Evolutionary conservation across 495 filamentous ascomycete genomes (phyloP).

Genomic region (Xylaria venustula): DNA sequence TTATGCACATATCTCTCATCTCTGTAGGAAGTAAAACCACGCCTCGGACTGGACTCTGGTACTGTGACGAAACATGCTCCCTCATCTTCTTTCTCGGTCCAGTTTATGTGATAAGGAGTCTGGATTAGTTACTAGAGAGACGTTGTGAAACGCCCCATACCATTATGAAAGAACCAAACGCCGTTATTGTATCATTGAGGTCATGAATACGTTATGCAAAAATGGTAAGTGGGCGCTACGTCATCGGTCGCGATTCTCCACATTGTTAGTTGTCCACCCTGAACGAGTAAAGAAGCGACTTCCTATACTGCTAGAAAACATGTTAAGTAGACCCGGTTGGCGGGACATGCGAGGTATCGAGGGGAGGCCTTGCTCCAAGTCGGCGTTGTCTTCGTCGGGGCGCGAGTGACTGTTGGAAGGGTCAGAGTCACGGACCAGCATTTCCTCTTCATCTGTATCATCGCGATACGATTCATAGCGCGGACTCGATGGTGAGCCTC

Average conservation of each 20-base stretch:
- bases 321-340: conserved; percentile 23
- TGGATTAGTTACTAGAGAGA: not conserved
- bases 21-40: not conserved
- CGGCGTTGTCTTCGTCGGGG: conserved; percentile 16
- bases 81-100: not conserved
- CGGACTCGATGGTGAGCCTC: conserved; percentile 43
- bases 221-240: not conserved
- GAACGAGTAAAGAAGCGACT: conserved; percentile 14
- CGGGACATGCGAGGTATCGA: conserved; percentile 13
- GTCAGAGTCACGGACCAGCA: conserved; percentile 15
- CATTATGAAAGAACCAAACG: conserved; percentile 6
- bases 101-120: not conserved
- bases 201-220: conserved; percentile 15
- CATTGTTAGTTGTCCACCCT: conserved; percentile 1
- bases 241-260: conserved; percentile 13
- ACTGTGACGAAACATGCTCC: not conserved
- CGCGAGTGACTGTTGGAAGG: conserved; percentile 22
- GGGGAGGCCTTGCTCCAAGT: conserved; percentile 30
- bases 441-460: conserved; percentile 45
- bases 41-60: not conserved
- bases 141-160: not conserved
- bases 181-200: conserved; percentile 9
- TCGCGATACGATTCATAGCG: conserved; percentile 51
- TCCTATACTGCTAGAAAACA: conserved; percentile 22
- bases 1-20: not conserved